Evolutionary conservation across 2,329 filamentous ascomycete genomes (phyloP).

Genomic region (Botrytis tulipae): DNA sequence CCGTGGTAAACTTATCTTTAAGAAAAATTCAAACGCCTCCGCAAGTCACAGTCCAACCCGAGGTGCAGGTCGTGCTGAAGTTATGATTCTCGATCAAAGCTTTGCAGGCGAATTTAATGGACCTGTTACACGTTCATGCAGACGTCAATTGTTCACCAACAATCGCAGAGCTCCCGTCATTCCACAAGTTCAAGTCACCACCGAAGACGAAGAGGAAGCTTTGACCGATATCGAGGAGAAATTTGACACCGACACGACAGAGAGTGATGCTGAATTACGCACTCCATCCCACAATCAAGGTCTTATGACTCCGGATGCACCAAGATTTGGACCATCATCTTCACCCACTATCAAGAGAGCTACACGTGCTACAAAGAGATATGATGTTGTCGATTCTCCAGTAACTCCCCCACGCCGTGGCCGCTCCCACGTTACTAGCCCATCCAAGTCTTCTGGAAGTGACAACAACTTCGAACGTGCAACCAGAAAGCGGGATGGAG

Average conservation of each 20-base stretch:
- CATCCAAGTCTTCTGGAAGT: slow-evolving; percentile 67
- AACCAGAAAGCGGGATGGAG: slow-evolving; percentile 47
- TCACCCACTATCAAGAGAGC: slow-evolving; percentile 61
- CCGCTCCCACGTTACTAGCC: slow-evolving; percentile 36
- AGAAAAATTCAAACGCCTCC: slow-evolving; percentile 46
- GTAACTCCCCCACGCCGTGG: slow-evolving; percentile 32
- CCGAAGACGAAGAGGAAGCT: slow-evolving; percentile 54
- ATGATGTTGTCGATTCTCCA: slow-evolving; percentile 32
- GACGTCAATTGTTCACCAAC: slow-evolving; percentile 15
- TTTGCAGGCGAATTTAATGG: slow-evolving; percentile 39
- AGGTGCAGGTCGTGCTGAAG: slow-evolving; percentile 32
- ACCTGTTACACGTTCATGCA: slow-evolving; percentile 59
- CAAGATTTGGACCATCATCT: slow-evolving; percentile 56
- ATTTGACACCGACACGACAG: slow-evolving; percentile 9
- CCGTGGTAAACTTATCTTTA: slow-evolving; percentile 77
- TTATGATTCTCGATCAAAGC: slow-evolving; percentile 40
- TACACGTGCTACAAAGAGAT: slow-evolving; percentile 54
- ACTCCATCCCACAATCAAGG: slow-evolving; percentile 33
- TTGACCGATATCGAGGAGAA: slow-evolving; percentile 49
- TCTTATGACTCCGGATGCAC: slow-evolving; percentile 53
- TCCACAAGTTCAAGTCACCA: slow-evolving; percentile 61
- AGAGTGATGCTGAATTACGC: slow-evolving; percentile 12
- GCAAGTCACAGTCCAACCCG: slow-evolving; percentile 25
- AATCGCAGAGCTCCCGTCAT: slow-evolving; percentile 43
- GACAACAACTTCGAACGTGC: slow-evolving; percentile 32